These are phyloP conservation scores for Phytophthora foliorum DNA, from an alignment of 352 stramenopile genomes.

Conservation along the genomic window DNA sequence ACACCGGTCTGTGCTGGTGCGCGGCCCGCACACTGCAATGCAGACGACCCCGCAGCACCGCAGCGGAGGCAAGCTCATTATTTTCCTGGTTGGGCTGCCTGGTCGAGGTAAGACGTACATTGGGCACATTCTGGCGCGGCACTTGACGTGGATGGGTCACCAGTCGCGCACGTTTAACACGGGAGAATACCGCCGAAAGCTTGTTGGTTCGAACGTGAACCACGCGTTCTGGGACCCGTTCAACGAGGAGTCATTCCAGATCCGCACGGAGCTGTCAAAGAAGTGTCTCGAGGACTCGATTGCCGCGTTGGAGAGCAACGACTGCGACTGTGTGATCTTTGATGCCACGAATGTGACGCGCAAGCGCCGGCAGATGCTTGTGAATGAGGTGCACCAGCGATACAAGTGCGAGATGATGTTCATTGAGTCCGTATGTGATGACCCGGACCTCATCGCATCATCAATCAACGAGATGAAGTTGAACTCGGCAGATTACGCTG, in stretches of 20 bases:
- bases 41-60: constrained; percentile 47
- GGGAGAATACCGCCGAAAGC: constrained; percentile 79
- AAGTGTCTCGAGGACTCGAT: constrained; percentile 83
- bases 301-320: constrained; percentile 64
- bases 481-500: constrained; percentile 82
- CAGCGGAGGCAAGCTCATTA: constrained; percentile 77
- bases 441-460: constrained; percentile 75
- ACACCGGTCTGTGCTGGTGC: constrained; percentile 75
- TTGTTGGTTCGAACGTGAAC: constrained; percentile 75
- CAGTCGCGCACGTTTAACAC: constrained; percentile 87
- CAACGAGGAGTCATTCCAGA: constrained; percentile 77
- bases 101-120: constrained; percentile 90
- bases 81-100: constrained; percentile 84
- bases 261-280: constrained; percentile 74
- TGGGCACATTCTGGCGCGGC: constrained; percentile 79
- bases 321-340: constrained; percentile 85
- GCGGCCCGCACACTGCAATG: constrained; percentile 40
- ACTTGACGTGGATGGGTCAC: constrained; percentile 90
- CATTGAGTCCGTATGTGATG: constrained; percentile 85
- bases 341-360: constrained; percentile 88
- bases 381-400: constrained; percentile 59
- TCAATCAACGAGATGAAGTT: constrained; percentile 91
- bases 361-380: constrained; percentile 67
- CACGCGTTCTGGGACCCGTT: constrained; percentile 87
- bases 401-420: constrained; percentile 88